Percentiles rank a stretch among this genome's conserved stretches.
Evolutionary conservation across 208 protist genomes (phyloP).

Genomic region (Acanthamoeba polyphaga): DNA sequence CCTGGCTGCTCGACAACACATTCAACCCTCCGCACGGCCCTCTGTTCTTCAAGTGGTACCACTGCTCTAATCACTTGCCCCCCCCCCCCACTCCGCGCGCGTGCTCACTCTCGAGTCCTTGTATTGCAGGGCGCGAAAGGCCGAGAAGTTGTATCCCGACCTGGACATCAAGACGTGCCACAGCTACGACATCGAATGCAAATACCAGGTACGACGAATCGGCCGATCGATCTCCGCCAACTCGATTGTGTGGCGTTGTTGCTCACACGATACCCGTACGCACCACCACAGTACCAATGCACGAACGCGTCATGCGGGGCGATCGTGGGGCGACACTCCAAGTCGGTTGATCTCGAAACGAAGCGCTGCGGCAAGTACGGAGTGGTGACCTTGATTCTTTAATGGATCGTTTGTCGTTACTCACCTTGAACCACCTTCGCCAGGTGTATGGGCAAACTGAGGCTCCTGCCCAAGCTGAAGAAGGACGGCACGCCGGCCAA

Average conservation of each 20-base stretch:
- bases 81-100: not conserved
- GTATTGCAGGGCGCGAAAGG: not conserved
- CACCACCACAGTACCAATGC: conserved; percentile 5
- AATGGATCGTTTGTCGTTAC: not conserved
- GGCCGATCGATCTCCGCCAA: not conserved
- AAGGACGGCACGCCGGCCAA: conserved; percentile 68
- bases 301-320: conserved; percentile 10
- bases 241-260: not conserved
- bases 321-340: conserved; percentile 45
- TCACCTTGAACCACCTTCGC: not conserved
- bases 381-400: not conserved
- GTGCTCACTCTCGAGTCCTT: not conserved
- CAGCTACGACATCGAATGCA: conserved; percentile 69
- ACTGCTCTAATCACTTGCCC: not conserved
- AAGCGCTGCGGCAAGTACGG: conserved; percentile 39
- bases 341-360: conserved; percentile 22
- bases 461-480: conserved; percentile 58
- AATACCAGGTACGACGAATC: not conserved
- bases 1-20: conserved; percentile 58
- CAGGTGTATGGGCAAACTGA: conserved; percentile 60
- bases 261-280: no score
- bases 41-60: conserved; percentile 67
- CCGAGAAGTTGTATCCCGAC: conserved; percentile 27
- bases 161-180: conserved; percentile 59
- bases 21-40: conserved; percentile 25